phyloP scores from a whole-genome alignment of 352 stramenopile genomes.

The Phytopythium aichiense region DNA sequence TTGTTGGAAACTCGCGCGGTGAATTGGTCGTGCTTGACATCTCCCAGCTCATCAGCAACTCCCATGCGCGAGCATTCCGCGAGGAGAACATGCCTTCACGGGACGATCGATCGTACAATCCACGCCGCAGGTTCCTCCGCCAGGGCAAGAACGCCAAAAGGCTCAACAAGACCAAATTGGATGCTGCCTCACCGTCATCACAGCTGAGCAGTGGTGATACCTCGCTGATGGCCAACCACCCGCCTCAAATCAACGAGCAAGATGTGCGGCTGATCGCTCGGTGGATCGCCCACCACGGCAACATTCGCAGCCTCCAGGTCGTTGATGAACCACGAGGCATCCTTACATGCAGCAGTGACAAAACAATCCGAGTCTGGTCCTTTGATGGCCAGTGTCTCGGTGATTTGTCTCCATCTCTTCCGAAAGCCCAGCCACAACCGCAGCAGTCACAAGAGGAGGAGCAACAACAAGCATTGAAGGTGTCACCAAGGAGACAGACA shows the following conservation, averaged over 20 bases:
- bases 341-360: slow-evolving; percentile 63
- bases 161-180: slow-evolving; percentile 31
- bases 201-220: background rate
- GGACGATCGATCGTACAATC: slow-evolving; percentile 64
- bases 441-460: background rate
- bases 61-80: slow-evolving; percentile 40
- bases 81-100: slow-evolving; percentile 54
- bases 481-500: background rate
- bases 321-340: slow-evolving; percentile 59
- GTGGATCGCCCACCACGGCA: slow-evolving; percentile 54
- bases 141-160: slow-evolving; percentile 63
- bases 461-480: background rate
- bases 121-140: slow-evolving; percentile 56
- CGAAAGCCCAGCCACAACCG: slow-evolving; percentile 2
- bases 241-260: slow-evolving; percentile 15
- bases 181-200: background rate
- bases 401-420: slow-evolving; percentile 16
- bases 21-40: slow-evolving; percentile 52
- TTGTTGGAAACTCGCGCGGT: slow-evolving; percentile 34
- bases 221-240: background rate
- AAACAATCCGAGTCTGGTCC: slow-evolving; percentile 52
- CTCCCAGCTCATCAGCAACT: slow-evolving; percentile 36
- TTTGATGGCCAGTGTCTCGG: slow-evolving; percentile 43
- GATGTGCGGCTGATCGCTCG: slow-evolving; percentile 37
- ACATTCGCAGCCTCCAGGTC: slow-evolving; percentile 41